A percentile compares a stretch with the other conserved stretches of the same genome.
phyloP scores from a whole-genome alignment of 257 asterid genomes.

The Solanum raphanifolium region DNA sequence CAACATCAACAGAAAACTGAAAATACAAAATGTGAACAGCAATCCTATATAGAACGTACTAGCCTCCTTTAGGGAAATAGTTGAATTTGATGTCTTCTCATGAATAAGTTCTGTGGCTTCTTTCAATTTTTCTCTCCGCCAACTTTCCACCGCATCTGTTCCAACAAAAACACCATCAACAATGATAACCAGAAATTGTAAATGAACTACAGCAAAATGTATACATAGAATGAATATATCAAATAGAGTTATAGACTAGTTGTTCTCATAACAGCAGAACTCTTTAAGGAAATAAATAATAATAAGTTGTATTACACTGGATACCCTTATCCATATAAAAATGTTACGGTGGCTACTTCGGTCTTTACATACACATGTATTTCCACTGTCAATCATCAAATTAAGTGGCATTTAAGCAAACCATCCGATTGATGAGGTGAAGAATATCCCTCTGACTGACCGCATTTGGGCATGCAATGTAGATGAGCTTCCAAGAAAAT shows the following conservation, averaged over 20 bases:
- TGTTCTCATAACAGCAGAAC: background rate
- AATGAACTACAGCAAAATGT: background rate
- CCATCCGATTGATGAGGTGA: background rate
- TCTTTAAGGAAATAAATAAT: background rate
- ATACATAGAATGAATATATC: background rate
- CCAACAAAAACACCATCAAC: constrained; percentile 3
- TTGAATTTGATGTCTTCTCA: constrained; percentile 43
- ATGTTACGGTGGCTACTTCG: background rate
- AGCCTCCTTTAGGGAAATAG: constrained; percentile 55
- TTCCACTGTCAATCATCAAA: background rate
- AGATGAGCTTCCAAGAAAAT: background rate
- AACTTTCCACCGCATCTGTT: constrained; percentile 63
- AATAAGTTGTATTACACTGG: background rate
- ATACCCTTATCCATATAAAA: background rate
- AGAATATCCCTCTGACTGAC: background rate
- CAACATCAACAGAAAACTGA: background rate
- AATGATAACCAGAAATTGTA: background rate
- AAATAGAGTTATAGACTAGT: background rate
- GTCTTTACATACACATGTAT: background rate
- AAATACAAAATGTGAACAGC: background rate
- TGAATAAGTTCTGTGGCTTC: constrained; percentile 40
- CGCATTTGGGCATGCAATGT: background rate
- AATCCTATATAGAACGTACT: constrained; percentile 25
- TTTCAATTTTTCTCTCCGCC: constrained; percentile 55
- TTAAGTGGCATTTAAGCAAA: background rate